Conservation (phyloP, 2,329 filamentous ascomycete genomes). For the Aspergillus ochraceus region DNA sequence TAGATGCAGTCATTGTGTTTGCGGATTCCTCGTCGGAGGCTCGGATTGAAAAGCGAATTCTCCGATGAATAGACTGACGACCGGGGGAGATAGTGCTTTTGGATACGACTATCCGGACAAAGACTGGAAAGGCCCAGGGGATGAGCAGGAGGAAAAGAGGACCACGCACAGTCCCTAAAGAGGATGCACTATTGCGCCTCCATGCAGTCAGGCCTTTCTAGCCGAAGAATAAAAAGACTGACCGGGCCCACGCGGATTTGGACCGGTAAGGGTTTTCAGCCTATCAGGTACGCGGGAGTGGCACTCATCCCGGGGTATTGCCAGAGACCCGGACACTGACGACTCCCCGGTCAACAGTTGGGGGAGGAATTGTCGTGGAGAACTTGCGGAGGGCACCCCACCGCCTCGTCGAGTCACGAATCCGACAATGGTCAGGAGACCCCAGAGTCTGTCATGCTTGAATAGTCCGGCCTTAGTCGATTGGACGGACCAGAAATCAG, state of each 20-base stretch:
- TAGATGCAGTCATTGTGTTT: slow-evolving; percentile 22
- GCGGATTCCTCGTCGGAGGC: background rate
- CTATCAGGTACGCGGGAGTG: slow-evolving; percentile 8
- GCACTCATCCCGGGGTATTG: slow-evolving; percentile 11
- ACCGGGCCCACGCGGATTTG: slow-evolving; percentile 1
- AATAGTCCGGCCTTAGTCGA: slow-evolving; percentile 3
- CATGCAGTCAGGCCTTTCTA: slow-evolving; percentile 5
- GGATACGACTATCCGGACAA: background rate
- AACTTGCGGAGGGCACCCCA: slow-evolving; percentile 25
- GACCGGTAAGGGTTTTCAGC: background rate
- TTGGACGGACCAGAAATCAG: slow-evolving; percentile 8
- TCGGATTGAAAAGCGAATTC: background rate
- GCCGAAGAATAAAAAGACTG: background rate
- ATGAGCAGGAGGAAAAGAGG: background rate
- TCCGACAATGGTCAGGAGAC: slow-evolving; percentile 4
- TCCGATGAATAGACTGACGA: background rate
- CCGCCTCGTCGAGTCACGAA: slow-evolving; percentile 17
- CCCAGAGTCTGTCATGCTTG: slow-evolving; percentile 3
- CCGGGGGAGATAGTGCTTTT: background rate
- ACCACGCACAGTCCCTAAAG: background rate
- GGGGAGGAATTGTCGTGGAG: slow-evolving; percentile 14
- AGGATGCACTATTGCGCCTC: background rate
- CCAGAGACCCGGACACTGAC: slow-evolving; percentile 11
- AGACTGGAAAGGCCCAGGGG: background rate
- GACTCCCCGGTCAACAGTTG: slow-evolving; percentile 4